A percentile compares a stretch with the other conserved stretches of the same genome.
These are phyloP conservation scores for thale cress (Arabidopsis thaliana) DNA, from an alignment of 345 rosid species.

Conservation along the genomic window TAIR10.1 NC_003074.8:19962001-19962500, in stretches of 20 bases:
- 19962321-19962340: conserved; percentile 90
- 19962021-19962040: neutral
- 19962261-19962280: conserved; percentile 78
- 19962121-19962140: neutral
- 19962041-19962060: neutral
- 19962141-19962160: neutral
- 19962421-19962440: conserved; percentile 31
- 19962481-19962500: conserved; percentile 55
- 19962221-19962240: conserved; percentile 77
- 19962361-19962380: conserved; percentile 68
- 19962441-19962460: conserved; percentile 17
- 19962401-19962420: conserved; percentile 59
- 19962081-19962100: neutral
- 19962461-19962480: conserved; percentile 17
- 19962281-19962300: conserved; percentile 69
- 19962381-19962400: conserved; percentile 68
- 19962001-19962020: conserved; percentile 12
- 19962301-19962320: conserved; percentile 64
- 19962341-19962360: conserved; percentile 59
- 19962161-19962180: conserved; percentile 44
- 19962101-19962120: neutral
- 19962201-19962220: conserved; percentile 73
- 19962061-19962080: conserved; percentile 18
- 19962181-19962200: conserved; percentile 75
- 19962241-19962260: conserved; percentile 65